phyloP scores from a whole-genome alignment of 345 rosid species.

The Citrus maxima region DNA sequence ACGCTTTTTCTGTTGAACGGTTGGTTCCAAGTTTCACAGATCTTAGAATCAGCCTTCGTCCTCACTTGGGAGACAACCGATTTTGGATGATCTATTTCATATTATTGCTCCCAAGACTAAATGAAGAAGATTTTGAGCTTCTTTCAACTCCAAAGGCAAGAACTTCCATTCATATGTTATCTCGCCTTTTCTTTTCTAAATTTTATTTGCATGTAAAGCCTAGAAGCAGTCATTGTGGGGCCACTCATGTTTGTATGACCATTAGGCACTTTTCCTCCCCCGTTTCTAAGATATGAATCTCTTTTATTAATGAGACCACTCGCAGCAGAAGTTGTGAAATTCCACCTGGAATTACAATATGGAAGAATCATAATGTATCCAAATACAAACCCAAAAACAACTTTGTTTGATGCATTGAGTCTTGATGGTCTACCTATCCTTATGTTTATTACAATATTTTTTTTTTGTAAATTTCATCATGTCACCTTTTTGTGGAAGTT shows the following conservation, averaged over 20 bases:
- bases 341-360: background rate
- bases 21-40: constrained; percentile 50
- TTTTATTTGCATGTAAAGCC: background rate
- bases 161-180: constrained; percentile 1
- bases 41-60: constrained; percentile 43
- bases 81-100: constrained; percentile 81
- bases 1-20: constrained; percentile 47
- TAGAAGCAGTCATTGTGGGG: background rate
- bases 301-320: background rate
- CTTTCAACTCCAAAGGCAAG: constrained; percentile 62
- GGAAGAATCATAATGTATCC: no score
- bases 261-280: background rate
- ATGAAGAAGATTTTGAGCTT: constrained; percentile 51
- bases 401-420: background rate
- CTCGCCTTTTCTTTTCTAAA: background rate
- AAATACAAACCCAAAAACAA: background rate
- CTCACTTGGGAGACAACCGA: constrained; percentile 35
- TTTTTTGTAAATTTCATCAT: background rate
- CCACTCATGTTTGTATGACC: background rate
- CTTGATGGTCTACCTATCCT: background rate
- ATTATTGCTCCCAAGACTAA: constrained; percentile 64
- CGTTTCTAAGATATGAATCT: background rate
- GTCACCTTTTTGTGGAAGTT: background rate
- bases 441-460: background rate
- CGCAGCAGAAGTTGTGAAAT: background rate